phyloP scores from a whole-genome alignment of 192 early-diverging fungal genomes.

The Borealophlyctis nickersoniae region DNA sequence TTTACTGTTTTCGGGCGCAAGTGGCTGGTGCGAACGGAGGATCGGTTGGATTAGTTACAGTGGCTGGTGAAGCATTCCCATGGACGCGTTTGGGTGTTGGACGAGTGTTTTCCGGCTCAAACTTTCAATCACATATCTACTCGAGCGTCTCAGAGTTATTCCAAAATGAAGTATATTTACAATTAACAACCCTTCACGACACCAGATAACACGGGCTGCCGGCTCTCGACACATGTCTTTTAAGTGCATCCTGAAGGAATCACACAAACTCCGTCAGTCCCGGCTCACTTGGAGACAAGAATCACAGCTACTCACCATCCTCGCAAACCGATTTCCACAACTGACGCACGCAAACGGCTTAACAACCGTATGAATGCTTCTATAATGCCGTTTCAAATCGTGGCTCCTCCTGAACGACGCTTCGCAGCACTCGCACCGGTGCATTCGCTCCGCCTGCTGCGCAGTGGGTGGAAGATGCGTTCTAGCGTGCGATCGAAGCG shows the following conservation, averaged over 20 bases:
- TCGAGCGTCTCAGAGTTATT: too few relatives aligned
- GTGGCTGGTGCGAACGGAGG: too few relatives aligned
- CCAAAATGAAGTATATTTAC: too few relatives aligned
- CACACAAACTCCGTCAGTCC: not conserved
- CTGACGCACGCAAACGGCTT: constrained; percentile 49
- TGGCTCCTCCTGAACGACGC: constrained; percentile 48
- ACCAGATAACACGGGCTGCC: constrained; percentile 37
- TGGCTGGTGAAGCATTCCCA: too few relatives aligned
- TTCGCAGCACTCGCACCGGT: constrained; percentile 43
- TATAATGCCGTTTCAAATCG: constrained; percentile 50
- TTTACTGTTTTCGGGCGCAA: too few relatives aligned
- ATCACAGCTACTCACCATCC: constrained; percentile 34
- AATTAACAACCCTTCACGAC: too few relatives aligned
- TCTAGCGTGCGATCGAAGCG: constrained; percentile 49
- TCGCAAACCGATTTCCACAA: constrained; percentile 49
- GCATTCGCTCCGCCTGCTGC: constrained; percentile 35
- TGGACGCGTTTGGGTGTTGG: too few relatives aligned
- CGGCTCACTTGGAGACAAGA: not conserved
- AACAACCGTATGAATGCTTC: constrained; percentile 44
- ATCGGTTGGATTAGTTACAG: too few relatives aligned
- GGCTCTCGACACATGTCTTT: constrained; percentile 36
- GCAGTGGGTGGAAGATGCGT: too few relatives aligned
- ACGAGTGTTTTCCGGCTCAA: too few relatives aligned
- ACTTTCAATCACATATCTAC: too few relatives aligned
- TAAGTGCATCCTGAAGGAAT: constrained; percentile 35